Conservation (phyloP, 345 rosid species). For the Citrus maxima region DNA sequence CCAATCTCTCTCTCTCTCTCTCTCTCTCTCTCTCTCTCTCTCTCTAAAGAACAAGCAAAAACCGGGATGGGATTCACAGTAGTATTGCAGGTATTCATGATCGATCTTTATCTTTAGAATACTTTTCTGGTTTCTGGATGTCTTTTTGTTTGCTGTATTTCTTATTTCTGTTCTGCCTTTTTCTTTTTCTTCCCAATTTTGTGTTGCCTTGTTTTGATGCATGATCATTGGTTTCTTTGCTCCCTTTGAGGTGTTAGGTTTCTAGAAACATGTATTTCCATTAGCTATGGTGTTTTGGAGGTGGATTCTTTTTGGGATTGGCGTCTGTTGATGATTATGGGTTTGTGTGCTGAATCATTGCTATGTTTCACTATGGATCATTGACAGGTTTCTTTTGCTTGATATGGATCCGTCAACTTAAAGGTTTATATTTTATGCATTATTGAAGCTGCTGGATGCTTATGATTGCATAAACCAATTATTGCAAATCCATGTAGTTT, state of each 20-base stretch:
- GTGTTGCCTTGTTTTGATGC: background rate
- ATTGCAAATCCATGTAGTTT: background rate
- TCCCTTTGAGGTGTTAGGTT: background rate
- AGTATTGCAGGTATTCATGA: background rate
- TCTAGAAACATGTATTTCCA: background rate
- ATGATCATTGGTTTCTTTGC: slow-evolving; percentile 12
- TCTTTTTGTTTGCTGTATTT: background rate
- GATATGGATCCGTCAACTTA: background rate
- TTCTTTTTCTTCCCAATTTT: background rate
- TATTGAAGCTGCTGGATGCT: background rate
- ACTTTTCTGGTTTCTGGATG: background rate
- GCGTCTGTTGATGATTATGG: background rate
- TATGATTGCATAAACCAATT: background rate
- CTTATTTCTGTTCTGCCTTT: background rate
- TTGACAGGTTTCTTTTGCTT: background rate
- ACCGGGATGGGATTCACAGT: background rate
- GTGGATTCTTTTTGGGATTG: background rate
- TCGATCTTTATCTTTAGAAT: background rate
- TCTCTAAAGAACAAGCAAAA: background rate
- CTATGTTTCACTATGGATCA: background rate
- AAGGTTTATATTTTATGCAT: background rate
- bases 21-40: background rate
- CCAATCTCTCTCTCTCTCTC: background rate
- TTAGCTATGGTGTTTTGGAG: background rate
- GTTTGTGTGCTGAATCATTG: background rate